Evolutionary conservation across 768 basidiomycete species (phyloP), one percentile per base, ranked within the genome.

Genomic region (Tricholoma hemisulphureum): DNA sequence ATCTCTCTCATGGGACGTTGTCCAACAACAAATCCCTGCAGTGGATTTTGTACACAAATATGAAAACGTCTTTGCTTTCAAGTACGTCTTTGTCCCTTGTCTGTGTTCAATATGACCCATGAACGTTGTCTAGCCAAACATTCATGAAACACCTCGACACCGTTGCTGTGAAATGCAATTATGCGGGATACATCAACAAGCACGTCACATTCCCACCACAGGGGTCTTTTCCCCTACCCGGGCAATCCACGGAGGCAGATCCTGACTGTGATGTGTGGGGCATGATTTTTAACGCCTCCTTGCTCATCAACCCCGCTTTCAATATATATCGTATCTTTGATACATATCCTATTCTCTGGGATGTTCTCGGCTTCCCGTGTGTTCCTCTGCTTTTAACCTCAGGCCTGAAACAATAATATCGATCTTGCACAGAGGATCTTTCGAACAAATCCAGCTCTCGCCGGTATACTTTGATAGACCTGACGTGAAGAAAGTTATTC

Each of bases 331-430:
- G 86, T 20, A 88, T 91, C 55, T 88, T 89, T 70, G 88, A 90
- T 64, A 88, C 83, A 61, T 89, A 75, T 70, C 89, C 88, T 0
- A 77, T 87, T 39, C 73, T 87, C 11, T 91, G 87, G 89, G 89
- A 91, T 59, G 88, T 90, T 5, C 84, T 91, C 28, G 89, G 88
- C n/a, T 90, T 87, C 79, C 88, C 89, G 84, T 88, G 63, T 31
- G 83, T 67, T 5, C 29, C 51, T 32, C 8, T 43, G 3, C 24
- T 14, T 14, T 4, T 16, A 48, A 46, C 16, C 43, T 24, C 55
- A 20, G n/a, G 31, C 18, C 53, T 4, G 64, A 21, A 16, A 10
- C 11, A 13, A 4, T n/a, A n/a, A n/a, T n/a, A n/a, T 32, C 24
- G 28, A 28, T 6, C 16, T 14, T 20, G 10, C 13, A 13, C 63